Conservation (phyloP, 306 rosid genomes). For the Lathyrus aphaca region DNA sequence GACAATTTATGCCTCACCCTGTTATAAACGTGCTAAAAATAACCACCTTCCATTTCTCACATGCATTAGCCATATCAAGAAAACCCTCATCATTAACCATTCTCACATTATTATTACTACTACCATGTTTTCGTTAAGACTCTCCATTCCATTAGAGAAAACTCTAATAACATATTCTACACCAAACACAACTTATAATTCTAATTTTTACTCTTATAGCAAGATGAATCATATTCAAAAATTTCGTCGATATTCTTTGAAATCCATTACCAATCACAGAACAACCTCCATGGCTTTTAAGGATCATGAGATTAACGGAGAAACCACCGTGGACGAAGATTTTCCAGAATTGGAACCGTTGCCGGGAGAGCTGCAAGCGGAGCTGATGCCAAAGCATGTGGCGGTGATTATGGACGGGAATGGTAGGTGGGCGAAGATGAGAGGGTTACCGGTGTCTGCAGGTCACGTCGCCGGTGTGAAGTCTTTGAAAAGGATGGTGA, state of each 20-base stretch:
- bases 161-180: background rate
- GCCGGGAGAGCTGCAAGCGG: conserved; percentile 53
- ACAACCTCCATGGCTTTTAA: background rate
- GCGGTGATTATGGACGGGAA: conserved; percentile 88
- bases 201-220: too few relatives aligned
- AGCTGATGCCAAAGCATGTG: conserved; percentile 82
- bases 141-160: background rate
- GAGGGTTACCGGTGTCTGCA: conserved; percentile 43
- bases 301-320: conserved; percentile 9
- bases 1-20: too few relatives aligned
- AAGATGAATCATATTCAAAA: too few relatives aligned
- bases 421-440: conserved; percentile 73
- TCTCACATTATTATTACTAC: background rate
- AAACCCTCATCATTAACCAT: background rate
- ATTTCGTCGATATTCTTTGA: background rate
- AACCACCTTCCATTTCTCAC: background rate
- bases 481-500: conserved; percentile 49
- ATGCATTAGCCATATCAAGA: background rate
- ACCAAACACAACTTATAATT: background rate
- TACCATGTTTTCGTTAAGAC: background rate
- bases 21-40: background rate
- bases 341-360: conserved; percentile 45
- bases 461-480: conserved; percentile 67
- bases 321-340: background rate
- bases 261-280: background rate